These are phyloP conservation scores for Irpex sp. DNA, from an alignment of 1,284 basidiomycete genomes.

Conservation along the genomic window DNA sequence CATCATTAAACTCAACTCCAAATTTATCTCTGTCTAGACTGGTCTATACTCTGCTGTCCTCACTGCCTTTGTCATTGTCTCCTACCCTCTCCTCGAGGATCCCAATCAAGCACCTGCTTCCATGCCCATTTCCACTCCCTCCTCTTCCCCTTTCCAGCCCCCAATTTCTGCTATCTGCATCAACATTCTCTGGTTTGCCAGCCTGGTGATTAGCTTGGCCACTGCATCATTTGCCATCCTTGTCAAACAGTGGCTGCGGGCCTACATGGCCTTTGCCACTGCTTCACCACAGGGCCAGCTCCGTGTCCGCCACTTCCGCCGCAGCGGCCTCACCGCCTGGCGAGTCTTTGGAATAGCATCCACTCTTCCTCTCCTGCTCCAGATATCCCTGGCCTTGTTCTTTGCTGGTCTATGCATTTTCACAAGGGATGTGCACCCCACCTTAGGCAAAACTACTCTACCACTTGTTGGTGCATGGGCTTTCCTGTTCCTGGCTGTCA, in stretches of 20 bases:
- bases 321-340: too few species aligned
- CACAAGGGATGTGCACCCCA: conserved; percentile 3
- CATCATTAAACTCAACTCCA: neutral
- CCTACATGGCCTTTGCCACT: neutral
- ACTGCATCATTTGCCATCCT: conserved; percentile 12
- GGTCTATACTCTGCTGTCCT: conserved; percentile 15
- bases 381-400: conserved; percentile 11
- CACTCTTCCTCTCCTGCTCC: conserved; percentile 11
- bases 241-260: conserved; percentile 15
- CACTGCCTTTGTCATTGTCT: conserved; percentile 11
- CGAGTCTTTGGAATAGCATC: too few species aligned
- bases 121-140: neutral
- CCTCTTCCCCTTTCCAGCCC: neutral
- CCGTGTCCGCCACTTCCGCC: too few species aligned
- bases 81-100: conserved; percentile 3
- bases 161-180: neutral
- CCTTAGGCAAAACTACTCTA: neutral
- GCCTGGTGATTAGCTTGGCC: conserved; percentile 11
- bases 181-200: conserved; percentile 12
- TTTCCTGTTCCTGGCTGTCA: neutral
- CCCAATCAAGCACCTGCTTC: neutral
- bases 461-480: neutral
- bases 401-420: conserved; percentile 12
- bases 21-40: neutral
- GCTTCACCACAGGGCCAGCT: too few species aligned